A percentile compares a stretch with the other conserved stretches of the same genome.
Conservation (phyloP, 495 filamentous ascomycete genomes). For the Hypoxylon fragiforme region DNA sequence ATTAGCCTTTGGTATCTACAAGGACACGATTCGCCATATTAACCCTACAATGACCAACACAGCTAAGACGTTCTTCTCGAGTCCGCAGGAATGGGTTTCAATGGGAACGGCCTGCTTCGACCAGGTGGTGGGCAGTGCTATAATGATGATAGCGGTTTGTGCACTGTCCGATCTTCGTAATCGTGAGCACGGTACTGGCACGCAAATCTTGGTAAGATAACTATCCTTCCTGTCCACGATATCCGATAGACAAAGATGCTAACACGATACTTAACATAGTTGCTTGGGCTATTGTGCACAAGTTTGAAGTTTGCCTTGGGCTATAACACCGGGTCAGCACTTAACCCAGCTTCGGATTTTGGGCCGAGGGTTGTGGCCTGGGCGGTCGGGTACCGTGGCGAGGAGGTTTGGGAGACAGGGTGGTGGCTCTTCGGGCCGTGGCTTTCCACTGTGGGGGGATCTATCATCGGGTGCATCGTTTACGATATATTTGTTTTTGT, state of each 20-base stretch:
- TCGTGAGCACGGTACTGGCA: constrained; percentile 57
- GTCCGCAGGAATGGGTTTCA: constrained; percentile 50
- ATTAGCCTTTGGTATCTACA: constrained; percentile 54
- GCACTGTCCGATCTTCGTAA: constrained; percentile 61
- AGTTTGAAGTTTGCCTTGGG: constrained; percentile 49
- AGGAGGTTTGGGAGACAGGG: constrained; percentile 44
- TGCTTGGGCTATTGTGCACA: constrained; percentile 52
- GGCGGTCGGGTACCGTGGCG: constrained; percentile 47
- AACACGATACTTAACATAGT: constrained; percentile 4
- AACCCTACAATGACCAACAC: constrained; percentile 39
- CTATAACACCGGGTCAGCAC: constrained; percentile 52
- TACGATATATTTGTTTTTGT: constrained; percentile 61
- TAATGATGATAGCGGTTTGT: constrained; percentile 52
- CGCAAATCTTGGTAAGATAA: constrained; percentile 43
- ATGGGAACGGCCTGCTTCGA: constrained; percentile 54
- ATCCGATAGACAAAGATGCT: constrained; percentile 15
- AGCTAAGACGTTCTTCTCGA: constrained; percentile 46
- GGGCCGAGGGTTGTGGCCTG: constrained; percentile 47
- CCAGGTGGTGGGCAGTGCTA: constrained; percentile 53
- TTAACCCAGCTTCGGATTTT: constrained; percentile 58
- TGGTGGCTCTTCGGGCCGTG: constrained; percentile 60
- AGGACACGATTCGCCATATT: constrained; percentile 47
- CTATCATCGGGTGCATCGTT: constrained; percentile 49
- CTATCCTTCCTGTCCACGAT: background rate
- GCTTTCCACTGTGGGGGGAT: constrained; percentile 50